Percentiles rank a stretch among this genome's conserved stretches.
Evolutionary conservation across 2,329 filamentous ascomycete species (phyloP).

Genomic region (Nemania sp.): DNA sequence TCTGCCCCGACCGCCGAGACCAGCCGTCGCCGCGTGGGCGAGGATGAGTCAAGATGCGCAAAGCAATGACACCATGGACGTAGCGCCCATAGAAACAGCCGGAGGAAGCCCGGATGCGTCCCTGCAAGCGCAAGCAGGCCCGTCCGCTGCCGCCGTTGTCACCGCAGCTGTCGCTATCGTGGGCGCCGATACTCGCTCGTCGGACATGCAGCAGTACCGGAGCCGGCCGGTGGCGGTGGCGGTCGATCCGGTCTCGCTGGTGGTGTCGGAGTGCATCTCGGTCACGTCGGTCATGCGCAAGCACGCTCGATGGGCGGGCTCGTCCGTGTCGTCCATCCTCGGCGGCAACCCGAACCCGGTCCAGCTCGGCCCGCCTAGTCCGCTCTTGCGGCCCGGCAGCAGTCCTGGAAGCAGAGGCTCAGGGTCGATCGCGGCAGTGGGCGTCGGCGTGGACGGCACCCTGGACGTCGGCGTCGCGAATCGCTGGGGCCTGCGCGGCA

Average conservation of each 20-base stretch:
- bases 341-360: conserved; percentile 70
- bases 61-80: conserved; percentile 34
- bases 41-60: conserved; percentile 45
- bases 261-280: conserved; percentile 98
- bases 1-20: conserved; percentile 15
- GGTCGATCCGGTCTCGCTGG: conserved; percentile 86
- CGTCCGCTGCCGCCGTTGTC: conserved; percentile 21
- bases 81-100: conserved; percentile 33
- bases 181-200: conserved; percentile 31
- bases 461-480: conserved; percentile 69
- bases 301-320: conserved; percentile 92
- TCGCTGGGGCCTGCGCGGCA: conserved; percentile 89
- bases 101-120: conserved; percentile 32
- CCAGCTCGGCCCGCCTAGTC: conserved; percentile 54
- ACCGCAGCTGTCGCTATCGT: conserved; percentile 25
- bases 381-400: conserved; percentile 46
- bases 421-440: no score
- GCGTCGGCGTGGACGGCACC: conserved; percentile 45
- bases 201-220: conserved; percentile 62
- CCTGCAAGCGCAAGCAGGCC: conserved; percentile 33
- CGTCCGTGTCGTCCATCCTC: conserved; percentile 92
- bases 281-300: conserved; percentile 99
- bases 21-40: conserved; percentile 34
- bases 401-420: conserved; percentile 50
- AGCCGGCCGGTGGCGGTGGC: conserved; percentile 73